Base-by-base conservation (phyloP, 2,329 filamentous ascomycete species). In the Graphiopsis chlorocephala region DNA sequence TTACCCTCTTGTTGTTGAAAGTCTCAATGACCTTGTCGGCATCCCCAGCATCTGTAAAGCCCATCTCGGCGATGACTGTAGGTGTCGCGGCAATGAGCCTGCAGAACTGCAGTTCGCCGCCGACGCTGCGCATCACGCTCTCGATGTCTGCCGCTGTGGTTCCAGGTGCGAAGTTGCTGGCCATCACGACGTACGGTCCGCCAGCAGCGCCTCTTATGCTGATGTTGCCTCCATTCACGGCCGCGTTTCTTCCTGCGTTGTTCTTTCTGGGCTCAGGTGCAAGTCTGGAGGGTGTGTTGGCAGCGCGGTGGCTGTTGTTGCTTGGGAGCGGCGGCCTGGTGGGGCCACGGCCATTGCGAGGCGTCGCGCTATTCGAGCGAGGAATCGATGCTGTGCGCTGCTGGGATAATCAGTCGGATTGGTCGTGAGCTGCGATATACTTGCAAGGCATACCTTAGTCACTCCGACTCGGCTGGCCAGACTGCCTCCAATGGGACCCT, bases 141-240 rank as follows among this genome's bases (percentile, higher is more conserved):
- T 93, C 90, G 66, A 95, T 92, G 73, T 95, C 91, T 31, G 89
- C 90, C 1, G 89, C 89, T 7, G 91, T 93, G 0, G 91, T 95
- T 42, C 91, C 91, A 1, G 86, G 86, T 14, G 91, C 91, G 74
- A 95, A 92, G 80, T 95, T 95, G 77, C 91, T 89, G 2, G 89
- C 90, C 74, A 92, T 85, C 26, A 95, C 85, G 20, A 86, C 84
- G 71, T 86, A 91, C 1, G 90, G 90, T 0, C 90, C 89, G 10
- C 89, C 80, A 14, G 79, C 81, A 61, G 78, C 78, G n/a, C 91
- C 91, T 61, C 87, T 83, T 68, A 95, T 93, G 38, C 84, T 88
- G 53, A 94, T 84, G 52, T 73, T 71, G 64, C 60, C 48, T 20
- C 48, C 48, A 42, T 76, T 71, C 20, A 61, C 50, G 25, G 60